A percentile compares a stretch with the other conserved stretches of the same genome.
Conservation (phyloP, 1,284 basidiomycete species). For the Singerocomus inundabilis region DNA sequence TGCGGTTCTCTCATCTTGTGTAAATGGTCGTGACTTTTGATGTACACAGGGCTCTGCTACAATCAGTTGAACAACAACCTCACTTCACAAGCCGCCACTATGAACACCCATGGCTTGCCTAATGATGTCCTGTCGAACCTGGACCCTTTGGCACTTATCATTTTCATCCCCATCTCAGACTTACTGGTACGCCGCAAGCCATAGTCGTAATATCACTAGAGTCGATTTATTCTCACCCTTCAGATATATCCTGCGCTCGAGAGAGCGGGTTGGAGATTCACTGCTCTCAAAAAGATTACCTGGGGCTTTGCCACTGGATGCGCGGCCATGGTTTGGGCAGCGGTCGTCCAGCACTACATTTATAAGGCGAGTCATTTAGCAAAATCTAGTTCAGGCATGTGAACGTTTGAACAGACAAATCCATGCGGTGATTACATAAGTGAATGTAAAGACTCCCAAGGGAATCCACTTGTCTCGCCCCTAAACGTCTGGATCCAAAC, state of each 20-base stretch:
- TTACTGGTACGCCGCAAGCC: slow-evolving; percentile 37
- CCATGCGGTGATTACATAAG: slow-evolving; percentile 62
- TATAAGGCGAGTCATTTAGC: slow-evolving; percentile 50
- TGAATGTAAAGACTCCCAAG: slow-evolving; percentile 48
- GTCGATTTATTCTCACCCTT: not conserved
- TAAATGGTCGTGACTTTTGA: slow-evolving; percentile 1
- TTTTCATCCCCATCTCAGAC: slow-evolving; percentile 74
- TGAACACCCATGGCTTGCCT: slow-evolving; percentile 71
- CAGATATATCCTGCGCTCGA: slow-evolving; percentile 74
- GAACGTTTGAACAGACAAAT: slow-evolving; percentile 42
- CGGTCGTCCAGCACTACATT: slow-evolving; percentile 75
- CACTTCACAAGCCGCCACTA: slow-evolving; percentile 72
- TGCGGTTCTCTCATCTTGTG: slow-evolving; percentile 20
- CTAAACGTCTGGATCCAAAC: slow-evolving; percentile 80
- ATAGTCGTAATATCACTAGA: not conserved
- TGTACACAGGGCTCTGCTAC: slow-evolving; percentile 63
- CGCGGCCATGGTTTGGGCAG: slow-evolving; percentile 58
- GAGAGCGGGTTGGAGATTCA: slow-evolving; percentile 66
- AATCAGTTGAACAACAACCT: slow-evolving; percentile 80
- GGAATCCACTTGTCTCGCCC: slow-evolving; percentile 45
- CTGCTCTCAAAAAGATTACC: slow-evolving; percentile 71
- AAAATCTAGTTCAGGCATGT: not conserved
- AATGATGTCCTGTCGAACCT: slow-evolving; percentile 83
- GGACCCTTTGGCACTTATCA: slow-evolving; percentile 73
- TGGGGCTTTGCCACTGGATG: slow-evolving; percentile 69